Percentiles rank a stretch among this genome's conserved stretches.
Evolutionary conservation across 345 rosid genomes (phyloP).

Genomic region (Aurinia saxatilis): DNA sequence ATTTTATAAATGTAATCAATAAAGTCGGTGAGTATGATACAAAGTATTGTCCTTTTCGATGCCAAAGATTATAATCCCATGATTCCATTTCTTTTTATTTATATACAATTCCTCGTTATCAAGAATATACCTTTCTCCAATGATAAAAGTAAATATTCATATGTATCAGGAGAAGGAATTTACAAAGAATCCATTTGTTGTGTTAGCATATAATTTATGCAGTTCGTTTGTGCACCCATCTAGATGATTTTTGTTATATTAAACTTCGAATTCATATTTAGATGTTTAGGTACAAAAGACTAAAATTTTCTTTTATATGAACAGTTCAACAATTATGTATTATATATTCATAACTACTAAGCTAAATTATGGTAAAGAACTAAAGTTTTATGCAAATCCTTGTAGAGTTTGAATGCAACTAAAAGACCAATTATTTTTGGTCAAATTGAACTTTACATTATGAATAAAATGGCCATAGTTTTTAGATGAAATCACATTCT

Average conservation of each 20-base stretch:
- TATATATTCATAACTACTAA: no score
- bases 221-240: not conserved
- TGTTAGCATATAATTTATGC: not conserved
- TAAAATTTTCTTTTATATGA: no score
- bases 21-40: constrained; percentile 31
- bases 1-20: not conserved
- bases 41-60: constrained; percentile 32
- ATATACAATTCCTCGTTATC: constrained; percentile 5
- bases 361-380: no score
- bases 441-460: not conserved
- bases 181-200: not conserved
- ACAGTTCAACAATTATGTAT: no score
- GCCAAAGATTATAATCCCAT: constrained; percentile 13
- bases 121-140: constrained; percentile 18
- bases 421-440: not conserved
- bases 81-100: constrained; percentile 6
- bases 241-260: not conserved
- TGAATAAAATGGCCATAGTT: not conserved
- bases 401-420: not conserved
- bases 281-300: not conserved
- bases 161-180: not conserved
- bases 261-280: not conserved
- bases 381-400: not conserved
- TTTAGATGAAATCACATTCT: not conserved
- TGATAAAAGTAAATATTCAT: not conserved